Conservation (phyloP, 1,284 basidiomycete genomes). For the Peniophora sp. region DNA sequence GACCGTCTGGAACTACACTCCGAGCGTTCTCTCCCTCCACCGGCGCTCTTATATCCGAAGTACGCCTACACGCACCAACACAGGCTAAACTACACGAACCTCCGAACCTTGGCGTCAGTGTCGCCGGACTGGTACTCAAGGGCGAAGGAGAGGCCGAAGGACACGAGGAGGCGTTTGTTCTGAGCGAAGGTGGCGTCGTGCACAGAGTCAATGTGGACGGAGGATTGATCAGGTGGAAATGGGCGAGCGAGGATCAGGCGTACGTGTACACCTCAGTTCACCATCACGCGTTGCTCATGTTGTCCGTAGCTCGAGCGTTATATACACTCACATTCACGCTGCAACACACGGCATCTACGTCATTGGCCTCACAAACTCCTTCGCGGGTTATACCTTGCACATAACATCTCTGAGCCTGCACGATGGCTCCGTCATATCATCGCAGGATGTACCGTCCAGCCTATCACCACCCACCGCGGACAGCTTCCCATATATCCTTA, state of each 20-base stretch:
- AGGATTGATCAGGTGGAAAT: slow-evolving; percentile 55
- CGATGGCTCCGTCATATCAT: slow-evolving; percentile 47
- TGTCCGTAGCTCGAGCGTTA: slow-evolving; percentile 40
- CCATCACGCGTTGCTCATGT: neutral
- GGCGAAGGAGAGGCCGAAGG: slow-evolving; percentile 25
- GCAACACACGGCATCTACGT: slow-evolving; percentile 52
- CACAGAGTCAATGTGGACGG: slow-evolving; percentile 33
- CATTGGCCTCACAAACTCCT: slow-evolving; percentile 61
- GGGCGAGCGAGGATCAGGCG: slow-evolving; percentile 58
- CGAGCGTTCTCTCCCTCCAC: slow-evolving; percentile 61
- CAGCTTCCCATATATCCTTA: neutral
- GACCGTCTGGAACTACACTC: slow-evolving; percentile 63
- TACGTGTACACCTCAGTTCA: slow-evolving; percentile 23
- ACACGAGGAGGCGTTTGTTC: slow-evolving; percentile 37
- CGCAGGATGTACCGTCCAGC: slow-evolving; percentile 30
- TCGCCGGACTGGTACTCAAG: slow-evolving; percentile 15
- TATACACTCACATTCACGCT: slow-evolving; percentile 54
- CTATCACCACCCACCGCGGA: slow-evolving; percentile 12
- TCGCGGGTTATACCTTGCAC: slow-evolving; percentile 58
- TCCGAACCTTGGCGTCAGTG: slow-evolving; percentile 33
- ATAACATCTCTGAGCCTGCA: slow-evolving; percentile 49
- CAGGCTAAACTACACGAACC: slow-evolving; percentile 43
- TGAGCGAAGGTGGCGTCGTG: slow-evolving; percentile 56
- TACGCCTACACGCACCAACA: slow-evolving; percentile 41
- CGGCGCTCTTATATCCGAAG: slow-evolving; percentile 69